Evolutionary conservation across 805 yeast genomes (phyloP).

Genomic region (Teunomyces barrocoloradensis): DNA sequence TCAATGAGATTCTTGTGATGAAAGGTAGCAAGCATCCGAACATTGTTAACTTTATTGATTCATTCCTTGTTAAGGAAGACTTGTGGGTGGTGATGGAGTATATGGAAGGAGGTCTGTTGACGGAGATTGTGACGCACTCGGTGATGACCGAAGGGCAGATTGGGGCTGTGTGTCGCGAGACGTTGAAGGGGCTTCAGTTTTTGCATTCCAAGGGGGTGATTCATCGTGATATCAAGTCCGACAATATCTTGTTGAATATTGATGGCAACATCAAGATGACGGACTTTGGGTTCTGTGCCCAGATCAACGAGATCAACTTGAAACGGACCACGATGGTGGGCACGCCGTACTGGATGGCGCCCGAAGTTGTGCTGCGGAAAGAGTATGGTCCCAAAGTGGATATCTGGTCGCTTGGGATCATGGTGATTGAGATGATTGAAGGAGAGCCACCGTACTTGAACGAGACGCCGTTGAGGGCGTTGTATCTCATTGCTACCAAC

Average conservation of each 20-base stretch:
- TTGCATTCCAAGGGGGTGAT: conserved; percentile 90
- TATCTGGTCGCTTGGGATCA: conserved; percentile 96
- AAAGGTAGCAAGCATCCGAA: conserved; percentile 85
- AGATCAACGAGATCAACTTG: conserved; percentile 63
- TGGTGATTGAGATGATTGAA: conserved; percentile 98
- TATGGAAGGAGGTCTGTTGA: conserved; percentile 97
- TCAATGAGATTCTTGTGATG: conserved; percentile 95
- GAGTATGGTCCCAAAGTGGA: conserved; percentile 97
- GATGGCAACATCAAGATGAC: conserved; percentile 91
- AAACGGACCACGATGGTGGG: conserved; percentile 99
- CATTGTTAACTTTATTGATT: conserved; percentile 90
- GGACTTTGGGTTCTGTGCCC: conserved; percentile 97
- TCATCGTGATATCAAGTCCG: conserved; percentile 95
- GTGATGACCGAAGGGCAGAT: conserved; percentile 92
- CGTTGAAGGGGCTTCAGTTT: conserved; percentile 80
- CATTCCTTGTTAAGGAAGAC: conserved; percentile 67
- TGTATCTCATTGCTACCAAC: conserved; percentile 91
- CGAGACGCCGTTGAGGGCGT: conserved; percentile 91
- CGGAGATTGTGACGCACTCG: conserved; percentile 90
- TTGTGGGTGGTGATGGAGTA: conserved; percentile 99
- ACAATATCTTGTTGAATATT: conserved; percentile 79
- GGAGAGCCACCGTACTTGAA: conserved; percentile 98
- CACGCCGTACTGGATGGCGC: conserved; percentile 99
- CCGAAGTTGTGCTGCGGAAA: conserved; percentile 92
- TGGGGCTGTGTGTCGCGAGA: conserved; percentile 91